These are phyloP conservation scores for Hypoxylon sp. DNA, from an alignment of 2,329 filamentous ascomycete genomes.

Conservation along the genomic window DNA sequence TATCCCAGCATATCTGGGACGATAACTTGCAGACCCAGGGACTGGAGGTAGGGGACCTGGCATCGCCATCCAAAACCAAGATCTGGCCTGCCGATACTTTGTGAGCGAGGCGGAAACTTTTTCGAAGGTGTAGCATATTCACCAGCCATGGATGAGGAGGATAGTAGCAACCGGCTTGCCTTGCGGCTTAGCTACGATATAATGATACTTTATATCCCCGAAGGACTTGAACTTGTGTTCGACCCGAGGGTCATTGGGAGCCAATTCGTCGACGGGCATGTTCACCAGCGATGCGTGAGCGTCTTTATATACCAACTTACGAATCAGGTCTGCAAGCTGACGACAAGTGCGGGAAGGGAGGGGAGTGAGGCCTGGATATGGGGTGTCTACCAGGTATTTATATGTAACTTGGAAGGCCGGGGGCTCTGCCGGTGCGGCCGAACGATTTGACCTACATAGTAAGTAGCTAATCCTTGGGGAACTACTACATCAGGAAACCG, in stretches of 20 bases:
- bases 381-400: constrained; percentile 21
- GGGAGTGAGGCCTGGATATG: constrained; percentile 2
- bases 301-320: neutral
- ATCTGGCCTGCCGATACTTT: constrained; percentile 80
- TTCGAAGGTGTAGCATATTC: constrained; percentile 3
- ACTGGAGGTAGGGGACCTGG: constrained; percentile 82
- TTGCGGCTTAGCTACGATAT: constrained; percentile 67
- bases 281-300: neutral
- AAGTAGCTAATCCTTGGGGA: constrained; percentile 14
- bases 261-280: constrained; percentile 69
- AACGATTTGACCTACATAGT: neutral
- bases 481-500: constrained; percentile 20
- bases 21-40: constrained; percentile 81
- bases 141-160: constrained; percentile 58
- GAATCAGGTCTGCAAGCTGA: neutral
- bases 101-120: constrained; percentile 9
- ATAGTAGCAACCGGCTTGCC: constrained; percentile 61
- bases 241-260: constrained; percentile 74
- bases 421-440: constrained; percentile 6
- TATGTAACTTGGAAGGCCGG: constrained; percentile 12
- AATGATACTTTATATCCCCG: constrained; percentile 78
- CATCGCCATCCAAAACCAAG: constrained; percentile 87
- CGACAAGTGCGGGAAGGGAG: constrained; percentile 2
- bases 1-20: constrained; percentile 91
- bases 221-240: constrained; percentile 72